A percentile compares a stretch with the other conserved stretches of the same genome.
These are phyloP conservation scores for Apiospora koreana DNA, from an alignment of 2,329 filamentous ascomycete genomes.

Conservation along the genomic window DNA sequence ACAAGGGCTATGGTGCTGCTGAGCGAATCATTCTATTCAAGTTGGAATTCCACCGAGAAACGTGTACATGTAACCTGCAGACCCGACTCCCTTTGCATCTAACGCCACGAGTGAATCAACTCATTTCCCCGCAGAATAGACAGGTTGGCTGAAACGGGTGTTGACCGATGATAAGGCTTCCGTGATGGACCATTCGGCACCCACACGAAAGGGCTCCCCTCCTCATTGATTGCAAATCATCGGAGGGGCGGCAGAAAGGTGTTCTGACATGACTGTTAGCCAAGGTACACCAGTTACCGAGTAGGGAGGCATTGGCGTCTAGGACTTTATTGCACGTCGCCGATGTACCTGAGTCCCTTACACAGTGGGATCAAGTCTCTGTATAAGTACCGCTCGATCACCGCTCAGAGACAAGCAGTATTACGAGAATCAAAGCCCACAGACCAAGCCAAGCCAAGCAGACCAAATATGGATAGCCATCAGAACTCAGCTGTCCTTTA, in stretches of 20 bases:
- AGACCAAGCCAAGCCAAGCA: background rate
- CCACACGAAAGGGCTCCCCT: background rate
- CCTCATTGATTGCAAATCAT: background rate
- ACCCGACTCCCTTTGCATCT: background rate
- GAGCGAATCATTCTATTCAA: background rate
- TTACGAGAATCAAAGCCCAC: background rate
- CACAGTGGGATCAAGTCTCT: background rate
- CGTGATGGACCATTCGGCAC: background rate
- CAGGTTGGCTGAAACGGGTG: background rate
- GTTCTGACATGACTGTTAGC: background rate
- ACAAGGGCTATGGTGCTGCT: background rate
- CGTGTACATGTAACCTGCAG: background rate
- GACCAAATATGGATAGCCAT: conserved; percentile 7
- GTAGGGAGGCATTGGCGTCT: background rate
- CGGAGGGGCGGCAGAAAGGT: background rate
- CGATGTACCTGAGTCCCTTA: background rate
- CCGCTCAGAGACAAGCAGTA: background rate
- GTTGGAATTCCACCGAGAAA: background rate
- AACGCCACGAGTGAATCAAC: background rate
- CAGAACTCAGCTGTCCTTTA: conserved; percentile 39
- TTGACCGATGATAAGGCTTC: background rate
- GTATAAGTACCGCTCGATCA: background rate
- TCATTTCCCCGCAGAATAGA: background rate
- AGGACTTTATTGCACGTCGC: background rate
- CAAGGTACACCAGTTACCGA: background rate